These are phyloP conservation scores for Salvia rosmarinus DNA, from an alignment of 257 asterid genomes.

Conservation along the genomic window DNA sequence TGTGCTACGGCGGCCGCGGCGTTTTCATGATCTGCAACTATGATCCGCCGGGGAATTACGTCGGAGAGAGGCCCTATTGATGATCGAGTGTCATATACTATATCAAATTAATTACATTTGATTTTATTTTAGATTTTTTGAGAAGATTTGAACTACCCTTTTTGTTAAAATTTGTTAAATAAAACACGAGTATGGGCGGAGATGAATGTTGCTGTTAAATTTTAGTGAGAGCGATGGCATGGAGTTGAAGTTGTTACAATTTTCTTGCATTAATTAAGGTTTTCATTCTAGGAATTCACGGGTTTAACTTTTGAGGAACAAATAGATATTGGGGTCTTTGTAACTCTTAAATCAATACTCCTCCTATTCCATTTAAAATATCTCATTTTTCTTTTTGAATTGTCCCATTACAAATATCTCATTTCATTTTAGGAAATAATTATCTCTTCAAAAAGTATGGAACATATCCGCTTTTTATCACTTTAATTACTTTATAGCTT, in stretches of 20 bases:
- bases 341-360: no score
- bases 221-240: not conserved
- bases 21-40: conserved; percentile 65
- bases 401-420: no score
- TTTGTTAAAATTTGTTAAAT: conserved; percentile 17
- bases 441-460: no score
- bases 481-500: no score
- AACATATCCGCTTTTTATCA: no score
- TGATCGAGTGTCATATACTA: not conserved
- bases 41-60: conserved; percentile 64
- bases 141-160: not conserved
- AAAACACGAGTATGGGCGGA: not conserved
- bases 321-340: not conserved
- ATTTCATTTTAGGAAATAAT: no score
- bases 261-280: not conserved
- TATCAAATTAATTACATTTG: not conserved
- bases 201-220: conserved; percentile 20
- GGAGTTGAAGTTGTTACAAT: not conserved
- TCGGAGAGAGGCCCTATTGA: conserved; percentile 63
- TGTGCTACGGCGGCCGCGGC: conserved; percentile 46
- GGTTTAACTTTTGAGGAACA: not conserved
- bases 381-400: no score
- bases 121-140: not conserved
- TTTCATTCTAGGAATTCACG: not conserved
- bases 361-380: no score